phyloP scores from a whole-genome alignment of 305 asterid species.

The Rubia peregrina region DNA sequence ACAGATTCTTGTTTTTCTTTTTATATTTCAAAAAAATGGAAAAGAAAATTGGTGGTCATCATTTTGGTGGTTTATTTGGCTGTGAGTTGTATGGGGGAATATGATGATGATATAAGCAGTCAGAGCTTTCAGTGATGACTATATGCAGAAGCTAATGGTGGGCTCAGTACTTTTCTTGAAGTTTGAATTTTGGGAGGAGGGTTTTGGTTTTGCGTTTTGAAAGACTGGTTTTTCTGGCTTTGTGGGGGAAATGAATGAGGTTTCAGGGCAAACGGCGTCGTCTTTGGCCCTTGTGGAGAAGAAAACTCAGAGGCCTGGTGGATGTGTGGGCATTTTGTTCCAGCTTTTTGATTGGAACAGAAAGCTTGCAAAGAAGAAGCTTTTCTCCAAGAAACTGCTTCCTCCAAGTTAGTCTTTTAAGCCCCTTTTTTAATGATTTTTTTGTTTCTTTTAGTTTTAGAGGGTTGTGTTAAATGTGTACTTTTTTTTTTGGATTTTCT shows the following conservation, averaged over 20 bases:
- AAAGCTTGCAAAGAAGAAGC: slow-evolving; percentile 75
- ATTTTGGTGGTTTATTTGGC: neutral
- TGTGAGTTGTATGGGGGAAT: slow-evolving; percentile 3
- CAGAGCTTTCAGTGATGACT: neutral
- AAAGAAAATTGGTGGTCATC: slow-evolving; percentile 18
- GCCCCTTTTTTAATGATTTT: neutral
- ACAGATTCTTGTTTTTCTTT: neutral
- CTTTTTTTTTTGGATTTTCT: slow-evolving; percentile 21
- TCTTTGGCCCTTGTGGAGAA: slow-evolving; percentile 70
- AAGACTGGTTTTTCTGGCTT: slow-evolving; percentile 9
- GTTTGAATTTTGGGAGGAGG: slow-evolving; percentile 17
- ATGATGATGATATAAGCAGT: slow-evolving; percentile 9
- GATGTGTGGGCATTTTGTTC: slow-evolving; percentile 85
- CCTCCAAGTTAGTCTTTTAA: slow-evolving; percentile 53
- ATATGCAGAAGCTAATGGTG: slow-evolving; percentile 7
- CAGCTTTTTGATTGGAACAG: slow-evolving; percentile 93
- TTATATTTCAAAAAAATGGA: neutral
- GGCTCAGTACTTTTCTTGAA: neutral
- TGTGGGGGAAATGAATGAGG: slow-evolving; percentile 52
- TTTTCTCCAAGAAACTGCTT: slow-evolving; percentile 75
- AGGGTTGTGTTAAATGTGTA: neutral
- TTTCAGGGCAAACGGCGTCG: slow-evolving; percentile 42
- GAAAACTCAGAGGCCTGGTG: slow-evolving; percentile 68
- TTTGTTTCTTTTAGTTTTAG: neutral
- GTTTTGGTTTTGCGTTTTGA: slow-evolving; percentile 16